Evolutionary conservation across 768 basidiomycete species (phyloP), one percentile per base, ranked within the genome.

Genomic region (Termitomyces sp.): DNA sequence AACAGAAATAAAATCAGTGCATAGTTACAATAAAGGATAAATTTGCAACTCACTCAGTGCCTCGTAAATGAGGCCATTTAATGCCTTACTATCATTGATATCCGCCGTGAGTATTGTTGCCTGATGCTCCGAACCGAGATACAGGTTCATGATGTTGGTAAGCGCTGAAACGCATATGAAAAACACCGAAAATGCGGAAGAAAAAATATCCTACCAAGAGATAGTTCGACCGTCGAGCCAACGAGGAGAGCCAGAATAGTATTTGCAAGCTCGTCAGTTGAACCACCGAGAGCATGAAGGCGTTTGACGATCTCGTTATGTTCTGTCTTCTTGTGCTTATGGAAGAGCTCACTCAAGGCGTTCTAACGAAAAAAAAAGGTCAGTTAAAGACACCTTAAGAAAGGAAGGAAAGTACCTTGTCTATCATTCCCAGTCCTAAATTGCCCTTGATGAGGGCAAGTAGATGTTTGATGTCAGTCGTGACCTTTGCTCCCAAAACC

Each of bases 201-300:
- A 32, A 41, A 35, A 50, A 13, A 57, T 58, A 69, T 57, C 77
- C 16, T 64, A 85, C 89, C 83, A 56, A 93, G 78, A 9, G 86
- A 82, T 41, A 93, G 70, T 70, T 92, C 89, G 12, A 86, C 85
- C 6, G 83, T 82, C 12, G 82, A 74, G 35, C 82, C 81, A 57
- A 92, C 82, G 74, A 92, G 76, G 32, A 93, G 71, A 20, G 89
- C 89, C 43, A 94, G 70, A 16, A 91, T 75, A 35, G 82, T 84
- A 68, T 90, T 91, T 7, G 86, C 80, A 7, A 89, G 72, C 55
- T 85, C 78, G 58, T 91, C 87, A 0, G 76, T 74, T 5, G 84
- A 79, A 47, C 79, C 78, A 2, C 83, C 83, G 26, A 85, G 70
- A 23, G 77, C 82, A 32, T 79, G 76, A 38, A 93, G 75, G 13